Conservation (phyloP, 768 basidiomycete genomes). For the Hypholoma sublateritium region DNA sequence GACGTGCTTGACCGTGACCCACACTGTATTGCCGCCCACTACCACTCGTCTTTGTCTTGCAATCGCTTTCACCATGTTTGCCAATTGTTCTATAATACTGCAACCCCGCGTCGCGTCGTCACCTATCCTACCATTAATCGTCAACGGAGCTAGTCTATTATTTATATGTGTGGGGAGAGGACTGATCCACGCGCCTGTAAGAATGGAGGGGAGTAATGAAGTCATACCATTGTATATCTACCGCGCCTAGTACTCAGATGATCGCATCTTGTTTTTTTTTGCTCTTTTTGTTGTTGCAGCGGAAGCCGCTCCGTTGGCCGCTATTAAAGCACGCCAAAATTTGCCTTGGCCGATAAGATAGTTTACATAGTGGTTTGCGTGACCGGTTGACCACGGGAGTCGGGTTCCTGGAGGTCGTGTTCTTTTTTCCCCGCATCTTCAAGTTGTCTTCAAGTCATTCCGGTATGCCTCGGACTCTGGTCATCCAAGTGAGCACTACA, state of each 20-base stretch:
- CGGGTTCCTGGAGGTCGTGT: conserved; percentile 19
- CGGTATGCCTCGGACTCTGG: conserved; percentile 13
- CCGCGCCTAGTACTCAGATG: conserved; percentile 23
- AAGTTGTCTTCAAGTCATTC: no score
- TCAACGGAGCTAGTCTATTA: conserved; percentile 18
- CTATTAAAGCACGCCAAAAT: background rate
- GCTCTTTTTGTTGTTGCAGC: conserved; percentile 15
- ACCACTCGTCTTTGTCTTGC: conserved; percentile 11
- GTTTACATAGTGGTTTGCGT: background rate
- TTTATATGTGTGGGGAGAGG: conserved; percentile 17
- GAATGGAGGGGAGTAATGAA: conserved; percentile 32
- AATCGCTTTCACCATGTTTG: conserved; percentile 17
- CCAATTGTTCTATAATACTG: conserved; percentile 14
- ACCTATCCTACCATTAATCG: conserved; percentile 18
- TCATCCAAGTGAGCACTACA: background rate
- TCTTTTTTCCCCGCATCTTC: conserved; percentile 17
- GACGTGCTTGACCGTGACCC: conserved; percentile 9
- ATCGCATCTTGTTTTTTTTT: conserved; percentile 26
- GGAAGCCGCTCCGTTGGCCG: conserved; percentile 19
- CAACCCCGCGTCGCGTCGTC: conserved; percentile 17
- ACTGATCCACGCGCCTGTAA: conserved; percentile 21
- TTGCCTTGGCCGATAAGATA: background rate
- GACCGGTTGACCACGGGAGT: conserved; percentile 3
- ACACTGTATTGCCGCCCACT: conserved; percentile 6
- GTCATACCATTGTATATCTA: conserved; percentile 37